Percentiles rank a stretch among this genome's conserved stretches.
Conservation (phyloP, 129 eudicot species). For the Lactuca sativa region DNA sequence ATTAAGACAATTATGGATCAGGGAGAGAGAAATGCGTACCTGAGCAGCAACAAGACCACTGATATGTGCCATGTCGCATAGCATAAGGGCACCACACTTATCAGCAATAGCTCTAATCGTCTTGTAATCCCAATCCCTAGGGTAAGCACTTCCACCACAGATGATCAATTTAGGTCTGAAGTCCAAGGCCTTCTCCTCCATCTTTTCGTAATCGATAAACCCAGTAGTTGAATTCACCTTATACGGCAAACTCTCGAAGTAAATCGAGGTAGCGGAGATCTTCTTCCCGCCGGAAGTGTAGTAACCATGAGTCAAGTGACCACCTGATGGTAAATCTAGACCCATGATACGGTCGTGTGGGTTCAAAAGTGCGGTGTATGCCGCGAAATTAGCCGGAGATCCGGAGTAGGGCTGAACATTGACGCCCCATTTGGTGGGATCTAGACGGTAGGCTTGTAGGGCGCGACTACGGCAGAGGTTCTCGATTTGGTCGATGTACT, state of each 20-base stretch:
- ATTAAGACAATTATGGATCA: background rate
- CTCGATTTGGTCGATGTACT: constrained; percentile 82
- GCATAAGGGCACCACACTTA: constrained; percentile 81
- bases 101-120: constrained; percentile 74
- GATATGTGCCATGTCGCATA: constrained; percentile 98
- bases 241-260: constrained; percentile 96
- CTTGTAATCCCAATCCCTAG: constrained; percentile 95
- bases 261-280: constrained; percentile 87
- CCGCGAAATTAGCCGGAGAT: constrained; percentile 92
- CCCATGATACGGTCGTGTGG: constrained; percentile 98
- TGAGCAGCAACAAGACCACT: constrained; percentile 99
- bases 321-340: constrained; percentile 88
- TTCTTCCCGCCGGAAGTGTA: constrained; percentile 87
- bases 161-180: constrained; percentile 95
- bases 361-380: constrained; percentile 76
- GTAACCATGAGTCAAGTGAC: constrained; percentile 94
- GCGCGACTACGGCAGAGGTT: constrained; percentile 80
- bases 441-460: constrained; percentile 61
- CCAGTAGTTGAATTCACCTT: constrained; percentile 84
- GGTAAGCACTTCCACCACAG: constrained; percentile 97
- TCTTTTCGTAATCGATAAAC: constrained; percentile 75
- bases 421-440: constrained; percentile 88
- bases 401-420: constrained; percentile 96
- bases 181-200: constrained; percentile 96
- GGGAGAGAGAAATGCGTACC: constrained; percentile 40